These are phyloP conservation scores for Sporisorium graminicola DNA, from an alignment of 1,284 basidiomycete genomes.

Conservation along the genomic window DNA sequence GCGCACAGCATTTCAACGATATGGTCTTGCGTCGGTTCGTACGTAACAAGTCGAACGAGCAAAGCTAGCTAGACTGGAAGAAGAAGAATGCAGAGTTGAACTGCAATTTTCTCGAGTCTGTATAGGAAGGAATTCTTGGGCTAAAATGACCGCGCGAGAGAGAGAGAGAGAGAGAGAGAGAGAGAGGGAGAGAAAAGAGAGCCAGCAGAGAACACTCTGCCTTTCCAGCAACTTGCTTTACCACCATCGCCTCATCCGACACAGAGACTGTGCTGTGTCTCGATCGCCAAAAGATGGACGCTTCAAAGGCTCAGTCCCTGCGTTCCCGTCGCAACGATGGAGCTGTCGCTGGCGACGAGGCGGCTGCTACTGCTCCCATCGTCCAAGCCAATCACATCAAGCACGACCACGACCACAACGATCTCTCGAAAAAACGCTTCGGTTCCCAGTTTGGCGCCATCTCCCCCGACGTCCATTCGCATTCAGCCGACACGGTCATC, in stretches of 20 bases:
- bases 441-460: conserved; percentile 9
- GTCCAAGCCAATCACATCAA: conserved; percentile 1
- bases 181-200: background rate
- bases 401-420: conserved; percentile 5
- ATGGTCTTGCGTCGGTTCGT: background rate
- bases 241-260: conserved; percentile 3
- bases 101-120: background rate
- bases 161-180: background rate
- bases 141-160: conserved; percentile 12
- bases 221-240: background rate
- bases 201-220: background rate
- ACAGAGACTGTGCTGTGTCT: background rate
- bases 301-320: conserved; percentile 30
- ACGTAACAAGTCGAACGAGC: background rate
- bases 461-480: conserved; percentile 29
- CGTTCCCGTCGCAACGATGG: conserved; percentile 32
- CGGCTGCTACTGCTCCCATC: background rate
- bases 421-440: conserved; percentile 17
- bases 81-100: background rate
- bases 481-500: conserved; percentile 28
- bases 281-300: conserved; percentile 24
- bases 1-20: background rate
- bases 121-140: background rate
- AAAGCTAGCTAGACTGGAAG: background rate
- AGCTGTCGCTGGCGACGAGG: background rate